Conservation (phyloP, 2,329 filamentous ascomycete species). For the Macrophomina phaseolina region DNA sequence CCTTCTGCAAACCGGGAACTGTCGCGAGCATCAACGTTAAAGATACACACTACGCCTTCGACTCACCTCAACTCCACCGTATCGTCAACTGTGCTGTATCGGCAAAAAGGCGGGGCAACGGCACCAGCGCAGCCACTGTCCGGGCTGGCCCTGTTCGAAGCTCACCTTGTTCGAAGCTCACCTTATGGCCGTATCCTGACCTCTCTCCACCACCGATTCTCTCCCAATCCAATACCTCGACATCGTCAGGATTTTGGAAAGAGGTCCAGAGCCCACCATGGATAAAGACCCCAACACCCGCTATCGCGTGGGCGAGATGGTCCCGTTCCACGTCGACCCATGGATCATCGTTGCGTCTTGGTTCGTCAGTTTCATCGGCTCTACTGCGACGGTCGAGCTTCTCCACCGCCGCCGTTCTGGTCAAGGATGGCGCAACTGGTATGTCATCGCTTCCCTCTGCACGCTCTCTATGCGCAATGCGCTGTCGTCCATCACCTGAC, state of each 20-base stretch:
- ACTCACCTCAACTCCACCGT: background rate
- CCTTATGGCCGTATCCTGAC: conserved; percentile 13
- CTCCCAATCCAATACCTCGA: background rate
- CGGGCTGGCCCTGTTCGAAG: background rate
- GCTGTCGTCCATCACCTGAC: conserved; percentile 12
- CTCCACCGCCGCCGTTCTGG: conserved; percentile 76
- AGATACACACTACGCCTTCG: no score
- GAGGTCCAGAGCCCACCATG: background rate
- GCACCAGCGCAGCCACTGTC: background rate
- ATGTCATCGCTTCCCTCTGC: conserved; percentile 36
- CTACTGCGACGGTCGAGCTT: conserved; percentile 79
- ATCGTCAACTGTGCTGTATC: no score
- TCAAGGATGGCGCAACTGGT: conserved; percentile 73
- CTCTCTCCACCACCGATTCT: background rate
- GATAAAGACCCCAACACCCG: conserved; percentile 26
- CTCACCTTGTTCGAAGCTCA: background rate
- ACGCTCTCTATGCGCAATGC: background rate
- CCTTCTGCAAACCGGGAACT: background rate
- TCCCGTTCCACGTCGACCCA: conserved; percentile 48
- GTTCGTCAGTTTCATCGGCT: conserved; percentile 74
- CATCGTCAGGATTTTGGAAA: background rate
- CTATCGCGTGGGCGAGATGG: conserved; percentile 42
- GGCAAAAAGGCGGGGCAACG: background rate
- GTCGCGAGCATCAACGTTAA: no score
- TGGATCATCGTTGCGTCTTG: conserved; percentile 69